Evolutionary conservation across 768 basidiomycete genomes (phyloP), one percentile per base, ranked within the genome.

Genomic region (Naematelia encephala): DNA sequence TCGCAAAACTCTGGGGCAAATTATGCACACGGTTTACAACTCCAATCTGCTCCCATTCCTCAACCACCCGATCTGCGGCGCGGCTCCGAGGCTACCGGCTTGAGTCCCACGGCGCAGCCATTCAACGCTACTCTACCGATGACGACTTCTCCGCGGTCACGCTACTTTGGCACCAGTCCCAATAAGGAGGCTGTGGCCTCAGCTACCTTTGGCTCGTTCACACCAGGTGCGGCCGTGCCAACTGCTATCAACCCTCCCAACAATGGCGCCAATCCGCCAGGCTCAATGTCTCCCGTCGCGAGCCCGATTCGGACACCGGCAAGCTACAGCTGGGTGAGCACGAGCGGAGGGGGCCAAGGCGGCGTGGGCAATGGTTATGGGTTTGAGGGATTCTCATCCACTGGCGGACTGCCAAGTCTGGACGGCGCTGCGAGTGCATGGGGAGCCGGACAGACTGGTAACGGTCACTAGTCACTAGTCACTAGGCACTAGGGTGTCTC

Each of bases 31-130:
- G 23, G 12, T 13, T 19, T 42, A 1, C 16, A 21, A 12, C 48
- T 27, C 25, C 52, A 45, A 34, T 46, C 60, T 48, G 25, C 46
- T 5, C 52, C 48, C n/a, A 51, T 60, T 5, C 63, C 52, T 3
- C 52, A 30, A 28, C 44, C 62, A 26, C 45, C 26, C 53, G 26
- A 22, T 44, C 46, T 43, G 28, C 53, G 56, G 19, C 54, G 54
- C 22, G 39, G 28, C 26, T 25, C 49, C 19, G 62, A 64, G 16
- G 48, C 47, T 3, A 72, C 68, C 1, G 61, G 62, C 5, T 57
- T 73, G 12, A 70, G 69, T 13, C 72, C 72, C 13, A 73, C 60
- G 25, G 72, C 72, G 26, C 66, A 66, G 49, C 72, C 72, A 0
- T 73, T 73, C 65, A 68, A 53, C 27, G 51, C 60, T 14, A 54